Percentiles rank a stretch among this genome's conserved stretches.
Evolutionary conservation across 2,329 filamentous ascomycete genomes (phyloP).

Genomic region (Clarireedia monteithiana): DNA sequence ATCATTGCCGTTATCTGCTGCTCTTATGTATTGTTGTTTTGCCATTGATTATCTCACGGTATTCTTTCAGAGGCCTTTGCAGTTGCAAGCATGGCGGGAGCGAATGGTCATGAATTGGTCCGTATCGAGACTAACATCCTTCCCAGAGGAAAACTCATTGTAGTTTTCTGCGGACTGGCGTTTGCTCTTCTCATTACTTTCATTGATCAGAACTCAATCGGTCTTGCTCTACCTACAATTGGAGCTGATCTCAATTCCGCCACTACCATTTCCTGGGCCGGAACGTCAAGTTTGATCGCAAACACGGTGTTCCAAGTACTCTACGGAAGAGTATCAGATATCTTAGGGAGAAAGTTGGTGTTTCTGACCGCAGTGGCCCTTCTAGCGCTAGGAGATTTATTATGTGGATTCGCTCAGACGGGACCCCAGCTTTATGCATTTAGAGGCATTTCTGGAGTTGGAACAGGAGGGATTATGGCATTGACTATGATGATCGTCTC

Average conservation of each 20-base stretch:
- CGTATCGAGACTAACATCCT: constrained; percentile 48
- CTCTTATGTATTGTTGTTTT: neutral
- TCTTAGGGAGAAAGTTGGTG: constrained; percentile 52
- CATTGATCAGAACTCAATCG: constrained; percentile 31
- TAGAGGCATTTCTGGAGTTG: constrained; percentile 52
- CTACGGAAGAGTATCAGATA: constrained; percentile 54
- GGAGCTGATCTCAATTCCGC: constrained; percentile 36
- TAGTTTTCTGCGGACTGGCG: constrained; percentile 45
- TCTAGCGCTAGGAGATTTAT: constrained; percentile 47
- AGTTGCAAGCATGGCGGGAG: constrained; percentile 12
- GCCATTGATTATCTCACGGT: neutral
- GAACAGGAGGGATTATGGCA: constrained; percentile 51
- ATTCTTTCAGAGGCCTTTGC: neutral
- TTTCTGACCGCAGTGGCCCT: constrained; percentile 45
- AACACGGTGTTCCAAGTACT: constrained; percentile 58
- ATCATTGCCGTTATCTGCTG: neutral
- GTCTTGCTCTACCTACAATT: constrained; percentile 43
- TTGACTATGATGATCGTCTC: constrained; percentile 55
- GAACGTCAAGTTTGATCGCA: constrained; percentile 44
- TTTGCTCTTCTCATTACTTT: constrained; percentile 46
- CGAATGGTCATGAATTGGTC: constrained; percentile 19
- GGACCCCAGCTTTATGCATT: constrained; percentile 54
- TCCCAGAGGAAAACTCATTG: constrained; percentile 39
- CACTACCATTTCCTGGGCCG: constrained; percentile 48
- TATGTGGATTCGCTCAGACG: constrained; percentile 49